These are phyloP conservation scores for Taiwanofungus camphoratus DNA, from an alignment of 1,284 basidiomycete species.

Conservation along the genomic window DNA sequence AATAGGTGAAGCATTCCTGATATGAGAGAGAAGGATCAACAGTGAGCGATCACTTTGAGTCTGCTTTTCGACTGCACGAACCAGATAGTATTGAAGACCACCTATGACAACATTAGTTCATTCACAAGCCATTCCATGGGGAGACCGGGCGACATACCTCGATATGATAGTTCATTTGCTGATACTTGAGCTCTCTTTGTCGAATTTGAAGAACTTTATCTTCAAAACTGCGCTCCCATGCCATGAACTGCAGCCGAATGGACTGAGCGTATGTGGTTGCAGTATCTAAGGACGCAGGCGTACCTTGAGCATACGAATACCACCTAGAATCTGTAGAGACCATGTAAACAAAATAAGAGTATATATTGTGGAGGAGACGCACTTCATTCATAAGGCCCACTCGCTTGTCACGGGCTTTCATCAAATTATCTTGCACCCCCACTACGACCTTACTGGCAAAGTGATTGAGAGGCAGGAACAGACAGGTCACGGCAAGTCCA, in stretches of 20 bases:
- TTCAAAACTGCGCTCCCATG: conserved; percentile 92
- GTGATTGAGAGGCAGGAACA: conserved; percentile 87
- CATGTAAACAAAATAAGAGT: conserved; percentile 2
- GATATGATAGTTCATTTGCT: conserved; percentile 81
- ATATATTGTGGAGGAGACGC: conserved; percentile 8
- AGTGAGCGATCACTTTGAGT: conserved; percentile 51
- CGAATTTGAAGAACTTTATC: conserved; percentile 68
- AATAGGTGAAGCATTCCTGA: conserved; percentile 69
- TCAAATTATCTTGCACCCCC: conserved; percentile 79
- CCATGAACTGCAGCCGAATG: conserved; percentile 66
- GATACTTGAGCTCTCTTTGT: conserved; percentile 76
- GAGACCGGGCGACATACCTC: conserved; percentile 44
- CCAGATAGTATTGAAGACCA: conserved; percentile 79
- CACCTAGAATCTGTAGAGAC: conserved; percentile 63
- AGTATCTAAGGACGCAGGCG: not conserved
- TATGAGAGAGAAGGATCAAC: conserved; percentile 75
- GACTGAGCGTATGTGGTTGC: not conserved
- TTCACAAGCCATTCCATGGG: not conserved
- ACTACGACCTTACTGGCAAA: conserved; percentile 84
- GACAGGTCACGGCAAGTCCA: conserved; percentile 76
- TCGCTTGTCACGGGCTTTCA: conserved; percentile 89
- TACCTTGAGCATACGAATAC: conserved; percentile 90
- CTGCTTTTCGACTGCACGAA: conserved; percentile 21
- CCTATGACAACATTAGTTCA: conserved; percentile 28
- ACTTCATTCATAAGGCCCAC: conserved; percentile 91